These are phyloP conservation scores for Barnettozyma sp. DNA, from an alignment of 805 yeast species.

Conservation along the genomic window DNA sequence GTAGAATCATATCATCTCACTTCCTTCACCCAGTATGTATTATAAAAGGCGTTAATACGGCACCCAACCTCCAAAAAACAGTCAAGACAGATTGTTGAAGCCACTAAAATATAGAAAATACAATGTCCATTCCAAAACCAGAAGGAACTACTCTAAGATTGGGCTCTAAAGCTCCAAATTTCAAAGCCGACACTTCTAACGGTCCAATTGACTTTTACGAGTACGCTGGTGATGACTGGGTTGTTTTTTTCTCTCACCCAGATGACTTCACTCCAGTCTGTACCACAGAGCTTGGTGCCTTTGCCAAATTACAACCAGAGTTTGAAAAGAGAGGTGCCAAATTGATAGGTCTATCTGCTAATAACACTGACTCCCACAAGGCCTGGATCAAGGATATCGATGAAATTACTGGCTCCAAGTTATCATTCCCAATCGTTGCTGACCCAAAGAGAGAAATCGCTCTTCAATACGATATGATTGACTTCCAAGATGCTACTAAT, in stretches of 20 bases:
- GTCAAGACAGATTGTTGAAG: too few relatives aligned
- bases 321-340: constrained; percentile 58
- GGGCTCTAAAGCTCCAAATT: constrained; percentile 67
- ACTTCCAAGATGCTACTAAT: constrained; percentile 60
- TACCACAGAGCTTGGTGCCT: constrained; percentile 73
- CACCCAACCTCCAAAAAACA: too few relatives aligned
- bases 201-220: constrained; percentile 61
- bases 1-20: background rate
- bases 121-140: constrained; percentile 38
- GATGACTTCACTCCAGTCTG: constrained; percentile 78
- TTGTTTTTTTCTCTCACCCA: constrained; percentile 66
- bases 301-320: constrained; percentile 64
- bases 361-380: constrained; percentile 52
- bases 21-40: too few relatives aligned
- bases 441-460: constrained; percentile 59
- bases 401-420: constrained; percentile 52
- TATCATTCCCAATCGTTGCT: constrained; percentile 63
- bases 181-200: constrained; percentile 53
- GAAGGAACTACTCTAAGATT: constrained; percentile 35
- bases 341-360: constrained; percentile 63
- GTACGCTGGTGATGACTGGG: constrained; percentile 56
- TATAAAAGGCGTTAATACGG: constrained; percentile 4
- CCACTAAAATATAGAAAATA: too few relatives aligned
- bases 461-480: constrained; percentile 60
- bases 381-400: constrained; percentile 70